Evolutionary conservation across 2,329 filamentous ascomycete genomes (phyloP).

Genomic region (Nectriaceae sp.): DNA sequence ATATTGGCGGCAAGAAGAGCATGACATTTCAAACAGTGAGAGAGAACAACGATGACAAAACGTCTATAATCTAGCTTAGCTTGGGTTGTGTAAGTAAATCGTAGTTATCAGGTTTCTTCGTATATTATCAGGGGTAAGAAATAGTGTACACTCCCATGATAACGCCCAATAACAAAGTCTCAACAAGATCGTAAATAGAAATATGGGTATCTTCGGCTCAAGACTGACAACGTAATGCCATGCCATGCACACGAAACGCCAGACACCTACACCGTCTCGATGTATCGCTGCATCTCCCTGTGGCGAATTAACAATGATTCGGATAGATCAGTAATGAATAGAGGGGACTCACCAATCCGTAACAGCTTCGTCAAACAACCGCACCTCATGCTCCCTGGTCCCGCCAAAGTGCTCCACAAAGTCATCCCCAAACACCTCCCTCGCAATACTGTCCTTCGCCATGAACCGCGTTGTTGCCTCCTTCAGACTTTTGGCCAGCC

Average conservation of each 20-base stretch:
- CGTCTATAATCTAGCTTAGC: too few species aligned
- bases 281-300: constrained; percentile 77
- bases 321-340: not conserved
- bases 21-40: too few species aligned
- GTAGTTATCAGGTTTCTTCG: too few species aligned
- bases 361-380: constrained; percentile 92
- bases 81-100: too few species aligned
- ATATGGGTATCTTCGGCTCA: not conserved
- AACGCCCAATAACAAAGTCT: too few species aligned
- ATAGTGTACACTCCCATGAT: too few species aligned
- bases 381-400: constrained; percentile 86
- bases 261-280: constrained; percentile 64
- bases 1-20: too few species aligned
- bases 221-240: not conserved
- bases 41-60: too few species aligned
- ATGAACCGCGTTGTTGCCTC: constrained; percentile 83
- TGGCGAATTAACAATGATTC: constrained; percentile 17
- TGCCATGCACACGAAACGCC: constrained; percentile 19
- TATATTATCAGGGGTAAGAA: too few species aligned
- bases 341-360: constrained; percentile 80
- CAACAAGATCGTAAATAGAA: not conserved
- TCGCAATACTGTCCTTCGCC: constrained; percentile 78
- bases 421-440: constrained; percentile 89
- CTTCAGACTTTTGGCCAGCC: constrained; percentile 81
- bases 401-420: constrained; percentile 97